Conservation (phyloP, 768 basidiomycete genomes). For the Trametes meyenii region DNA sequence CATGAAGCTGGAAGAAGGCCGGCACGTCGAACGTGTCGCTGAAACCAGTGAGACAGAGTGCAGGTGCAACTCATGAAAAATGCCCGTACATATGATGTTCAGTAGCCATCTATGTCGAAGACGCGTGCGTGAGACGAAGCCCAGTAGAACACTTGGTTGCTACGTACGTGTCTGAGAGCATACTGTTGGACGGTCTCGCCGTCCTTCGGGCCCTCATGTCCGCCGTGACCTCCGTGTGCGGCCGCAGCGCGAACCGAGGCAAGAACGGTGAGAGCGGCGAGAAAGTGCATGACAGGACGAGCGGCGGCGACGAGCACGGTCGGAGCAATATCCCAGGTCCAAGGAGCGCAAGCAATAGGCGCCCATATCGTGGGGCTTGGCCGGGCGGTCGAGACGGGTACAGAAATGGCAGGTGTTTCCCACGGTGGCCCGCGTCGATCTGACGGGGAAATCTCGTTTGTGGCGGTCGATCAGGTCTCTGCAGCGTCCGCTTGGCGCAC, state of each 20-base stretch:
- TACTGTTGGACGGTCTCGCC: slow-evolving; percentile 80
- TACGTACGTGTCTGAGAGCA: slow-evolving; percentile 87
- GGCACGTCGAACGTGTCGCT: slow-evolving; percentile 82
- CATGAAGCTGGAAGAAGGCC: slow-evolving; percentile 96
- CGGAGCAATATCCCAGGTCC: no score
- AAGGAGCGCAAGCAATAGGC: no score
- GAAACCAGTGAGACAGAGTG: neutral
- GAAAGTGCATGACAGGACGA: slow-evolving; percentile 43
- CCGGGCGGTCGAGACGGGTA: no score
- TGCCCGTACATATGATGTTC: slow-evolving; percentile 80
- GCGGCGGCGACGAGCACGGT: no score
- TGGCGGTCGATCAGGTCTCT: no score
- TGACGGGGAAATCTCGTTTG: no score
- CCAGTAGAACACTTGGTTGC: neutral
- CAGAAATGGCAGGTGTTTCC: no score
- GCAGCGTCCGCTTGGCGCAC: no score
- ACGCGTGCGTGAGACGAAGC: neutral
- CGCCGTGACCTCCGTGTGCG: slow-evolving; percentile 68
- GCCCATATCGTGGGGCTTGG: no score
- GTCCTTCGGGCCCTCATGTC: slow-evolving; percentile 37
- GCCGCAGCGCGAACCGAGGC: slow-evolving; percentile 34
- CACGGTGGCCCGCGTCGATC: no score
- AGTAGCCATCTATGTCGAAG: slow-evolving; percentile 68
- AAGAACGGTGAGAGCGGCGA: slow-evolving; percentile 45
- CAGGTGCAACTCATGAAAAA: neutral